phyloP scores from a whole-genome alignment of 164 flowering plant genomes.

The Houttuynia cordata region DNA sequence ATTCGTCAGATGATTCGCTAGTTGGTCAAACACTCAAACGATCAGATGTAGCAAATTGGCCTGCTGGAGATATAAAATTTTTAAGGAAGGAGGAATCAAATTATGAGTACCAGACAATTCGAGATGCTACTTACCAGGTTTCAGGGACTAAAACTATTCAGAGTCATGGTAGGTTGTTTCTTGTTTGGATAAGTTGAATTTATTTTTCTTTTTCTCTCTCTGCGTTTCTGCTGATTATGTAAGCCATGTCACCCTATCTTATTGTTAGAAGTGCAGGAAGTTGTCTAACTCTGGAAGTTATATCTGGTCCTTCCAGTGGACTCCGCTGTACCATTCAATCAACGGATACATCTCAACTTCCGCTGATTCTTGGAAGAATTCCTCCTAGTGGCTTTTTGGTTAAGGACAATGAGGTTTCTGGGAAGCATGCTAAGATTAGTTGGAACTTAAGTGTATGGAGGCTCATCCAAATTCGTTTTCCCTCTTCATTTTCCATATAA shows the following conservation, averaged over 20 bases:
- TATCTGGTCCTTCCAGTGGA: constrained; percentile 79
- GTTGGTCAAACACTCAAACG: constrained; percentile 76
- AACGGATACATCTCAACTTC: constrained; percentile 46
- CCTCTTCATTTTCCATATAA: neutral
- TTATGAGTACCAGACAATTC: constrained; percentile 10
- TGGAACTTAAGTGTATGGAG: constrained; percentile 75
- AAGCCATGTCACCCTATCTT: constrained; percentile 45
- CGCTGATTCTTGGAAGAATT: constrained; percentile 86
- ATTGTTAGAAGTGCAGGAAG: constrained; percentile 92
- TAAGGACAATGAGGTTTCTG: constrained; percentile 89
- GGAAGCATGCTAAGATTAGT: constrained; percentile 84
- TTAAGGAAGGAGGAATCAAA: constrained; percentile 29
- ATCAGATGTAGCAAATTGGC: constrained; percentile 16
- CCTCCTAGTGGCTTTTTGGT: constrained; percentile 62
- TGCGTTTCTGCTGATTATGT: constrained; percentile 20
- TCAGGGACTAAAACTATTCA: constrained; percentile 14
- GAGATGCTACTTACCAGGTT: constrained; percentile 16
- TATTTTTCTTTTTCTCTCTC: neutral
- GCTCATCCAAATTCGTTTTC: constrained; percentile 20
- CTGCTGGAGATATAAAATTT: constrained; percentile 31
- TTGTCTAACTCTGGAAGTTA: constrained; percentile 70
- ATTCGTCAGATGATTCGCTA: constrained; percentile 40
- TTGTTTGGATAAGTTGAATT: neutral
- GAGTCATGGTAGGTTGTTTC: constrained; percentile 43
- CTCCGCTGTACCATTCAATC: constrained; percentile 38